Base-by-base conservation (phyloP, 805 yeast species). In the Lipomyces yamanashiensis region DNA sequence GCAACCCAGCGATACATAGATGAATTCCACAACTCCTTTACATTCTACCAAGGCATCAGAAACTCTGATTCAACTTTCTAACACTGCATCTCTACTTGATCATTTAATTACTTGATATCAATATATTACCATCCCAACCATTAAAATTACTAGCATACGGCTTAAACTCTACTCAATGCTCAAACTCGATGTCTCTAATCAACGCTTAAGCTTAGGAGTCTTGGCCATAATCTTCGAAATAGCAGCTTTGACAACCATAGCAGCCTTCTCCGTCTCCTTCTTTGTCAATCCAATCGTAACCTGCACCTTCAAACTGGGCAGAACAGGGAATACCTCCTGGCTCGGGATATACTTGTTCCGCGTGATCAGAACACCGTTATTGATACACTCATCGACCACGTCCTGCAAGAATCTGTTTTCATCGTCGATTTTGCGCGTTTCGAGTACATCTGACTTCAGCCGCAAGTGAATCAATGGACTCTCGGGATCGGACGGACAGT, bases 391-490 rank as follows among this genome's bases (percentile, higher is more conserved):
- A 70, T 88, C 87, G 37, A 90, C 85, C 28, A 92, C 82, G 58
- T 77, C 77, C 75, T 90, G 96, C 61, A 93, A 56, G 89, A 68
- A 77, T 82, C 62, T 83, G 21, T 63, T 84, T 73, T 87, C 93
- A 34, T 79, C 73, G 67, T 84, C 80, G 66, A 76, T 75, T 39
- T 72, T 71, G 36, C 77, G 77, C 51, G 77, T 70, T 12, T 58
- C 59, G 19, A 71, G 59, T 53, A 76, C 74, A 19, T 77, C 77
- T 1, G 82, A 81, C 28, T 77, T 77, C 60, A 93, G 77, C 59
- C 85, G 81, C 54, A 93, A 75, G 70, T 90, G 92, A 51, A 90
- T 75, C 41, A 89, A 77, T 45, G 97, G 90, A 0, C 96, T 87
- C 59, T 79, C 79, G 33, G 61, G 61, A 28, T 62, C 70, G 10